phyloP scores from a whole-genome alignment of 257 asterid genomes.

The Plantago major region DNA sequence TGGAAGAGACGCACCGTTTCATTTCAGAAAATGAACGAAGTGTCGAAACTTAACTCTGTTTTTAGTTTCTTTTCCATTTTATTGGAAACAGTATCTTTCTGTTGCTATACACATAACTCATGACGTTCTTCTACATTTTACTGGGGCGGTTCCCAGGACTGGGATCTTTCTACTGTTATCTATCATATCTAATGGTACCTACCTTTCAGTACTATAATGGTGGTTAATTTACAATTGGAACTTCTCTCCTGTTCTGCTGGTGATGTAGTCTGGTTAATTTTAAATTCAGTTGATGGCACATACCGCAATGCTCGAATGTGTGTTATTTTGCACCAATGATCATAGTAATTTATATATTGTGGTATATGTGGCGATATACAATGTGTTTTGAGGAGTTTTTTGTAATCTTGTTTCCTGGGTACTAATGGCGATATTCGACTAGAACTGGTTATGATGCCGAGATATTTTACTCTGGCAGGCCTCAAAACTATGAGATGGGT shows the following conservation, averaged over 20 bases:
- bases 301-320: too few species aligned
- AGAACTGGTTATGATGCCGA: too few species aligned
- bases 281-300: too few species aligned
- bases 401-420: too few species aligned
- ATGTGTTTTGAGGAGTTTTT: too few species aligned
- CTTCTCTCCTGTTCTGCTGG: not conserved
- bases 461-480: too few species aligned
- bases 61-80: slow-evolving; percentile 21
- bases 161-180: slow-evolving; percentile 15
- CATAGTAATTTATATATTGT: too few species aligned
- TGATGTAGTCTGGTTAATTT: too few species aligned
- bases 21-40: slow-evolving; percentile 29
- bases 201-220: slow-evolving; percentile 4
- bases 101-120: slow-evolving; percentile 22
- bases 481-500: too few species aligned
- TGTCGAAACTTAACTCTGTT: slow-evolving; percentile 27
- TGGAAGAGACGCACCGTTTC: slow-evolving; percentile 25
- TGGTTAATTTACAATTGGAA: not conserved
- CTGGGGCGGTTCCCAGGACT: slow-evolving; percentile 22
- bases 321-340: too few species aligned
- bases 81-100: slow-evolving; percentile 29
- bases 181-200: slow-evolving; percentile 13
- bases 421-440: too few species aligned
- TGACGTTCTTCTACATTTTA: slow-evolving; percentile 26
- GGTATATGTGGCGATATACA: too few species aligned